phyloP scores from a whole-genome alignment of 768 basidiomycete genomes.

The Boletus barrowsii region DNA sequence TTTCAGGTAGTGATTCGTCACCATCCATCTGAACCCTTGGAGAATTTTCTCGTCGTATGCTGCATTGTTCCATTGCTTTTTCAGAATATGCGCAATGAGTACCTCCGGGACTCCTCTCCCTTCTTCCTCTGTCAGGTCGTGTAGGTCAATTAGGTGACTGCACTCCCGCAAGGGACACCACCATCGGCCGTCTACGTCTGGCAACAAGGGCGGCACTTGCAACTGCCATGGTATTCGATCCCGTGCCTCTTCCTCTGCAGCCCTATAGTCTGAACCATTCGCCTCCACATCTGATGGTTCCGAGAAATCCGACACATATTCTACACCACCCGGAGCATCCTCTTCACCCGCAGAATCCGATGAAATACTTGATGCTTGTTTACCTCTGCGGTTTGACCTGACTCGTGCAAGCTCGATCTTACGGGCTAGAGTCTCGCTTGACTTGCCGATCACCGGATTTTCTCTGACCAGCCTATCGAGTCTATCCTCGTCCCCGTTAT shows the following conservation, averaged over 20 bases:
- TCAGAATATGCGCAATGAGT: constrained; percentile 22
- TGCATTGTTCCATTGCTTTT: constrained; percentile 37
- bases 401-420: constrained; percentile 18
- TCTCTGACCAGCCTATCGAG: constrained; percentile 12
- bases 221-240: constrained; percentile 37
- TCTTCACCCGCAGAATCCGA: constrained; percentile 25
- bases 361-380: neutral
- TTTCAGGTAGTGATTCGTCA: constrained; percentile 23
- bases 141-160: constrained; percentile 44
- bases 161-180: constrained; percentile 47
- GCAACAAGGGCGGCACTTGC: constrained; percentile 38
- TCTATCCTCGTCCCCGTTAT: neutral
- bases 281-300: constrained; percentile 45
- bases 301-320: constrained; percentile 59
- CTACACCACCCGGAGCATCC: constrained; percentile 15
- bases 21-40: constrained; percentile 24
- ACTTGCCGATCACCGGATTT: constrained; percentile 31
- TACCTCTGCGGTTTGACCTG: neutral
- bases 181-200: constrained; percentile 48
- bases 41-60: constrained; percentile 28
- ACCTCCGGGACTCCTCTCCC: constrained; percentile 21
- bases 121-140: constrained; percentile 38
- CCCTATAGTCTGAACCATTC: constrained; percentile 33
- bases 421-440: constrained; percentile 11
- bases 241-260: constrained; percentile 20